Conservation (phyloP, 208 protist species). For the Leishmania arabica region DNA sequence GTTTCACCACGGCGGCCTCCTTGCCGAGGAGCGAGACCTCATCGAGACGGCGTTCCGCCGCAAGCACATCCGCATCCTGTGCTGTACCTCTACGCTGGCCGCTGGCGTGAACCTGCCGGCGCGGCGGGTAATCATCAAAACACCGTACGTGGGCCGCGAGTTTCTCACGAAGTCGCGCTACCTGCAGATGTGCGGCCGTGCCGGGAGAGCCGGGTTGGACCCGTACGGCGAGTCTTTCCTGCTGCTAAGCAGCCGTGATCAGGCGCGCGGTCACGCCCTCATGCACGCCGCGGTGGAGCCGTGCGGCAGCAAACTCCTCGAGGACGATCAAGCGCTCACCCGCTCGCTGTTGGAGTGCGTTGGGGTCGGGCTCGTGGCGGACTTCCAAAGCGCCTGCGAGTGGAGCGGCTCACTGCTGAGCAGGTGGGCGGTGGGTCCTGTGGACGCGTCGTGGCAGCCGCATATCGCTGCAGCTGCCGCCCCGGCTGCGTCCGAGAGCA, state of each 20-base stretch:
- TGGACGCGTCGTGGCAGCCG: slow-evolving; percentile 36
- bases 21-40: slow-evolving; percentile 77
- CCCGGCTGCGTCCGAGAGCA: background rate
- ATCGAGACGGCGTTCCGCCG: slow-evolving; percentile 83
- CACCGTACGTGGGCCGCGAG: slow-evolving; percentile 67
- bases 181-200: slow-evolving; percentile 85
- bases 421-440: slow-evolving; percentile 43
- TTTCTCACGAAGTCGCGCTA: slow-evolving; percentile 79
- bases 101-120: slow-evolving; percentile 94
- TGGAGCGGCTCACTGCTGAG: slow-evolving; percentile 63
- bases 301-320: slow-evolving; percentile 55
- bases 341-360: slow-evolving; percentile 85
- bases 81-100: slow-evolving; percentile 93
- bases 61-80: slow-evolving; percentile 75
- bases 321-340: slow-evolving; percentile 41
- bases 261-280: slow-evolving; percentile 41
- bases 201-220: slow-evolving; percentile 81
- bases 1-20: slow-evolving; percentile 90
- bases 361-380: slow-evolving; percentile 63
- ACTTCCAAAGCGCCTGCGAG: slow-evolving; percentile 28
- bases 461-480: slow-evolving; percentile 5
- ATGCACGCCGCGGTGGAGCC: slow-evolving; percentile 52
- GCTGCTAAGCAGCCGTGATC: slow-evolving; percentile 55
- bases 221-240: slow-evolving; percentile 85
- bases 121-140: slow-evolving; percentile 86